These are phyloP conservation scores for Cytospora leucostoma DNA, from an alignment of 2,329 filamentous ascomycete species.

Conservation along the genomic window DNA sequence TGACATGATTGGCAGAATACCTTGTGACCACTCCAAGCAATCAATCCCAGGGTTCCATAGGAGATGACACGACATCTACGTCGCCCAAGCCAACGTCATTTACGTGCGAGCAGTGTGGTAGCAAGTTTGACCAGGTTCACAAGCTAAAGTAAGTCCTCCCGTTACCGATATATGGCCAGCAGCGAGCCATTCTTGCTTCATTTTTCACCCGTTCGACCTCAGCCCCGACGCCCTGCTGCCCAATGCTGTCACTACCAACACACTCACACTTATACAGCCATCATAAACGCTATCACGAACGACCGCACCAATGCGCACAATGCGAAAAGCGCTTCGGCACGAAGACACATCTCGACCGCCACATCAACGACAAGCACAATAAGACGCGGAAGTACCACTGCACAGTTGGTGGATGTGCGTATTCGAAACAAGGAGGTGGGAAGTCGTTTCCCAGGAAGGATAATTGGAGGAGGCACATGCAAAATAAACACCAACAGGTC, in stretches of 20 bases:
- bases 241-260: no score
- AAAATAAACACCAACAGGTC: slow-evolving; percentile 55
- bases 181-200: neutral
- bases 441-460: slow-evolving; percentile 63
- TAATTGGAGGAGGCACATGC: slow-evolving; percentile 65
- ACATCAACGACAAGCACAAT: slow-evolving; percentile 63
- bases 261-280: slow-evolving; percentile 45
- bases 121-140: slow-evolving; percentile 58
- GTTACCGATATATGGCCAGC: no score
- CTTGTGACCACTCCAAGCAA: slow-evolving; percentile 19
- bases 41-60: slow-evolving; percentile 24
- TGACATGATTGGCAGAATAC: slow-evolving; percentile 18
- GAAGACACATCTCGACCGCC: slow-evolving; percentile 62
- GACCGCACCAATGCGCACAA: slow-evolving; percentile 48
- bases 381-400: slow-evolving; percentile 64
- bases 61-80: slow-evolving; percentile 30
- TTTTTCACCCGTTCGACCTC: neutral
- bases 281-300: slow-evolving; percentile 62
- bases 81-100: slow-evolving; percentile 35
- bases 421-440: slow-evolving; percentile 54
- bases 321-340: slow-evolving; percentile 62
- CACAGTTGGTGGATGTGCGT: slow-evolving; percentile 54
- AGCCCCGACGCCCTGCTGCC: neutral
- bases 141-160: slow-evolving; percentile 55
- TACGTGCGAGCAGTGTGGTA: slow-evolving; percentile 46